phyloP scores from a whole-genome alignment of 106 monocot genomes.

The Dendrobium nobile region DNA sequence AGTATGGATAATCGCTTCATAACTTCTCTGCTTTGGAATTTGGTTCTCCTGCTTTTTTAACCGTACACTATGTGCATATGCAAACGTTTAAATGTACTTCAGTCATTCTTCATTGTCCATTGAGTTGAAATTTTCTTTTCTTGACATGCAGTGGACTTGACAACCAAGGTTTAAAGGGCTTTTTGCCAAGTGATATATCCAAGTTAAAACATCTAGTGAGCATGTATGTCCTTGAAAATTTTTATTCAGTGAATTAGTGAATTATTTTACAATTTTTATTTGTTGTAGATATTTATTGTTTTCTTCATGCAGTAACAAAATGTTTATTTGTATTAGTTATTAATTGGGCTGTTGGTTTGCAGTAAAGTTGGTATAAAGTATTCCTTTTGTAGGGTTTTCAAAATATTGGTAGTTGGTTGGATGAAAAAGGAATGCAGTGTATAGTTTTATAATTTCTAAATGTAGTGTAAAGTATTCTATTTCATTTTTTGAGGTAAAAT shows the following conservation, averaged over 20 bases:
- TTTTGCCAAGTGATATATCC: slow-evolving; percentile 67
- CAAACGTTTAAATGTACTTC: not conserved
- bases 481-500: too few relatives aligned
- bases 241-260: slow-evolving; percentile 3
- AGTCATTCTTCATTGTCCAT: not conserved
- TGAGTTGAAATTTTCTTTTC: slow-evolving; percentile 7
- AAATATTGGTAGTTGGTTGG: too few relatives aligned
- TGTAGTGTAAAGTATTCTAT: too few relatives aligned
- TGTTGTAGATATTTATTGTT: not conserved
- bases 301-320: not conserved
- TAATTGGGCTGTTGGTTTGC: not conserved
- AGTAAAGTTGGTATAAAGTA: too few relatives aligned
- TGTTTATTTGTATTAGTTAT: not conserved
- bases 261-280: not conserved
- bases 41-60: not conserved
- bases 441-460: too few relatives aligned
- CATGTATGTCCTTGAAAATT: slow-evolving; percentile 35
- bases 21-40: not conserved
- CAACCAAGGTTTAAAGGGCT: slow-evolving; percentile 83
- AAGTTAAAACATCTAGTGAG: slow-evolving; percentile 47
- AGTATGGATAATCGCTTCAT: not conserved
- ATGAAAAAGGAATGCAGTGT: too few relatives aligned
- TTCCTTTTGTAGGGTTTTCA: too few relatives aligned
- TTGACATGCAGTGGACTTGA: slow-evolving; percentile 73
- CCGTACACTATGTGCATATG: not conserved